Percentiles rank a stretch among this genome's conserved stretches.
Conservation (phyloP, 495 filamentous ascomycete genomes). For the Penicillium flavigenum region DNA sequence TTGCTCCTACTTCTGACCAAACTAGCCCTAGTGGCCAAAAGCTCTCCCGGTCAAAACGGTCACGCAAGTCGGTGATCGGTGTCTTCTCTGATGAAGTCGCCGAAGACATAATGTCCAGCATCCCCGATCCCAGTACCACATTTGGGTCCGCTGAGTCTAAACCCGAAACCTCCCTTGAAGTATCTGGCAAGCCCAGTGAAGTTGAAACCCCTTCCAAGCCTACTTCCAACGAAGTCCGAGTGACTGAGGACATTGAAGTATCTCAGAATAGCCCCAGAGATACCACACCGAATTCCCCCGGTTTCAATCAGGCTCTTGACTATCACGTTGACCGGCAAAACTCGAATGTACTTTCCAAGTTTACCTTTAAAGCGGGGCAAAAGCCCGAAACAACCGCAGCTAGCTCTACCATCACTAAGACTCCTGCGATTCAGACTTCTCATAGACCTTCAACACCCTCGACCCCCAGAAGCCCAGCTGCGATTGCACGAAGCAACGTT, state of each 20-base stretch:
- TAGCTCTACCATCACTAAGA: conserved; percentile 11
- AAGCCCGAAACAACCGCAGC: conserved; percentile 1
- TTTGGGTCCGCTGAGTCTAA: conserved; percentile 13
- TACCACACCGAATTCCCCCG: conserved; percentile 21
- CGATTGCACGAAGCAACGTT: conserved; percentile 17
- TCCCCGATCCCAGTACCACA: conserved; percentile 39
- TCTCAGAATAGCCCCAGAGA: neutral
- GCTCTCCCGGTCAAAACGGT: conserved; percentile 42
- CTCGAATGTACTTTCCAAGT: conserved; percentile 36
- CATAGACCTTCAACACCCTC: conserved; percentile 5
- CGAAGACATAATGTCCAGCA: conserved; percentile 58
- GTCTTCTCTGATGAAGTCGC: conserved; percentile 68
- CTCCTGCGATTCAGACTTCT: conserved; percentile 18
- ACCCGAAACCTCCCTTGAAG: conserved; percentile 30
- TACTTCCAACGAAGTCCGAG: neutral
- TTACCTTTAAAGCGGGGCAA: conserved; percentile 27
- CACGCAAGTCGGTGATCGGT: conserved; percentile 51
- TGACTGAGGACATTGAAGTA: neutral
- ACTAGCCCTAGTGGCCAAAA: conserved; percentile 54
- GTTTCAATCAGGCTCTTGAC: conserved; percentile 36
- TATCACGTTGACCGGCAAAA: conserved; percentile 43
- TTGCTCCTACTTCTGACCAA: conserved; percentile 41
- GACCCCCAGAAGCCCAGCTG: conserved; percentile 13
- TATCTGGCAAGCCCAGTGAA: neutral
- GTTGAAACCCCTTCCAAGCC: conserved; percentile 1